Evolutionary conservation across 768 basidiomycete genomes (phyloP).

Genomic region (Russula sp.): DNA sequence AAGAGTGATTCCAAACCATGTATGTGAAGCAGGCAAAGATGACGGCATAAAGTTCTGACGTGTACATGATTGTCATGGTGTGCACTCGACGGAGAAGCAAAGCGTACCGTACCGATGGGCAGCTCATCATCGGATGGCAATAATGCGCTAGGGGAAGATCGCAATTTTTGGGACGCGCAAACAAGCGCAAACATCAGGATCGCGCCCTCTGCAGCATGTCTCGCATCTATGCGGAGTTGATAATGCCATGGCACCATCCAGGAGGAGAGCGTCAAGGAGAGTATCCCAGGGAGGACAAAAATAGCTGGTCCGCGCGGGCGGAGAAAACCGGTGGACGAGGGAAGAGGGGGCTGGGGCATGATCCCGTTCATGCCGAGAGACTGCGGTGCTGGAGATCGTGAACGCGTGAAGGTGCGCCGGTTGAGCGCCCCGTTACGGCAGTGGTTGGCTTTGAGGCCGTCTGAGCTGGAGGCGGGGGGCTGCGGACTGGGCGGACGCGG

Average conservation of each 20-base stretch:
- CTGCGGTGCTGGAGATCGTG: conserved; percentile 58
- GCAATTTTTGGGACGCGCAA: conserved; percentile 52
- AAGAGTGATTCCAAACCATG: conserved; percentile 28
- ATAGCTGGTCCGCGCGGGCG: conserved; percentile 39
- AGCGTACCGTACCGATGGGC: conserved; percentile 28
- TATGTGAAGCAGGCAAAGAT: conserved; percentile 25
- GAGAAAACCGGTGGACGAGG: conserved; percentile 45
- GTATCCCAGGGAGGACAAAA: conserved; percentile 48
- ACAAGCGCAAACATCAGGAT: conserved; percentile 63
- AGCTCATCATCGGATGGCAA: conserved; percentile 21
- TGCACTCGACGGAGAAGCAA: conserved; percentile 1
- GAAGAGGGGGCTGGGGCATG: conserved; percentile 36
- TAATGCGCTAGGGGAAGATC: conserved; percentile 23
- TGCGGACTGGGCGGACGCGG: conserved; percentile 24
- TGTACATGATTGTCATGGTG: conserved; percentile 13
- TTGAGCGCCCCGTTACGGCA: conserved; percentile 37
- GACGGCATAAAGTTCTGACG: conserved; percentile 23
- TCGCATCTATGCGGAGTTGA: conserved; percentile 56
- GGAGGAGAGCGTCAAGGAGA: conserved; percentile 47
- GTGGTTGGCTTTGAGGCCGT: conserved; percentile 44
- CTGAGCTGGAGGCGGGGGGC: conserved; percentile 34
- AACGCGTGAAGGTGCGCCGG: conserved; percentile 62
- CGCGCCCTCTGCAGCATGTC: conserved; percentile 61
- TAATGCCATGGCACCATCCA: conserved; percentile 43
- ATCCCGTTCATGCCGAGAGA: conserved; percentile 40